phyloP scores from a whole-genome alignment of 2,329 filamentous ascomycete genomes.

The Lachnellula willkommii region DNA sequence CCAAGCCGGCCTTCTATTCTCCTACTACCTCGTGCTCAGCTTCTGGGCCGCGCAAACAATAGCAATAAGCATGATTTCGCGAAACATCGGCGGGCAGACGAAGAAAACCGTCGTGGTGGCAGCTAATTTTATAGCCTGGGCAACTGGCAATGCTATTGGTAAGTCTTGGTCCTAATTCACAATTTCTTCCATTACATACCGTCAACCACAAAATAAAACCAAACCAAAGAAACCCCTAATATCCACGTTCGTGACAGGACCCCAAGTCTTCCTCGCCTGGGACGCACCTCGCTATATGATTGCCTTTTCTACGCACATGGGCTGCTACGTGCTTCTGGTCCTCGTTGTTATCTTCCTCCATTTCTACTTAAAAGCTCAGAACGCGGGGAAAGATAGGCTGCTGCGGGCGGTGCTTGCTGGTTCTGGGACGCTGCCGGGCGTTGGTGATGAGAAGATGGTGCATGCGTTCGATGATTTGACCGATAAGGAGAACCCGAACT shows the following conservation, averaged over 20 bases:
- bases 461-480: slow-evolving; percentile 31
- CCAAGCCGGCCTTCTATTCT: slow-evolving; percentile 62
- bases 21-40: slow-evolving; percentile 70
- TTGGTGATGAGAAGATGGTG: slow-evolving; percentile 16
- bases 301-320: slow-evolving; percentile 50
- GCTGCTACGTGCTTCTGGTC: slow-evolving; percentile 33
- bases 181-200: too few species aligned
- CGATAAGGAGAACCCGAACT: slow-evolving; percentile 26
- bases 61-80: slow-evolving; percentile 54
- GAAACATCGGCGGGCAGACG: slow-evolving; percentile 48
- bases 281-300: slow-evolving; percentile 48
- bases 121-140: slow-evolving; percentile 46
- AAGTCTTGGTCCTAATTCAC: slow-evolving; percentile 21
- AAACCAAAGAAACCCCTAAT: background rate
- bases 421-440: slow-evolving; percentile 8
- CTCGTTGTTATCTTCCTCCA: slow-evolving; percentile 19
- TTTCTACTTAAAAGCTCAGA: slow-evolving; percentile 32
- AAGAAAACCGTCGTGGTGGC: slow-evolving; percentile 48
- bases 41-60: slow-evolving; percentile 73
- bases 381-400: slow-evolving; percentile 18
- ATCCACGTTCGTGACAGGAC: slow-evolving; percentile 19
- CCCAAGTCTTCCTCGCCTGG: slow-evolving; percentile 48
- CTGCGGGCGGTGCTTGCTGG: slow-evolving; percentile 8
- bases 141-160: slow-evolving; percentile 51
- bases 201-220: too few species aligned